Evolutionary conservation across 2,329 filamentous ascomycete species (phyloP).

Genomic region (Pezicula rhizophila): DNA sequence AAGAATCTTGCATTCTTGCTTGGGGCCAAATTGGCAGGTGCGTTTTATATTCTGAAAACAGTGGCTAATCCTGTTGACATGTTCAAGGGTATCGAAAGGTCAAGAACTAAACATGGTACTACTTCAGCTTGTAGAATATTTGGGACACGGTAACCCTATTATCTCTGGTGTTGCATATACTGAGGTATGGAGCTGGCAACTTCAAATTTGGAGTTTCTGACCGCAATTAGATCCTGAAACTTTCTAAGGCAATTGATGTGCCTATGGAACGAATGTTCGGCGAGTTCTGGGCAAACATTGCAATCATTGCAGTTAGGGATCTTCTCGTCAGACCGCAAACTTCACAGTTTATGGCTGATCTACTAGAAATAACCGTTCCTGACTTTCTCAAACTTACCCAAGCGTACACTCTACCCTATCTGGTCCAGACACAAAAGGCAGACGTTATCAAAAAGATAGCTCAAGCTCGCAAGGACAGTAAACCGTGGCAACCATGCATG

Average conservation of each 20-base stretch:
- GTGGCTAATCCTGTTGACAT: constrained; percentile 4
- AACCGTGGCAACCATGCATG: constrained; percentile 50
- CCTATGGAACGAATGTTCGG: constrained; percentile 66
- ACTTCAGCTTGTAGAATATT: constrained; percentile 75
- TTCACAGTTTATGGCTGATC: constrained; percentile 70
- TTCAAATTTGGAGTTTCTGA: background rate
- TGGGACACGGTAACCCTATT: constrained; percentile 76
- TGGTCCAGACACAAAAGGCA: constrained; percentile 71
- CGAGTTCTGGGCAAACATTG: constrained; percentile 84
- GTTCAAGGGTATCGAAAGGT: constrained; percentile 58
- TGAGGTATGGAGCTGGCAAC: constrained; percentile 51
- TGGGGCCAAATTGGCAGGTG: constrained; percentile 78
- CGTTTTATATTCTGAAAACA: constrained; percentile 14
- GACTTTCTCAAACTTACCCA: constrained; percentile 74
- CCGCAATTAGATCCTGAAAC: constrained; percentile 50
- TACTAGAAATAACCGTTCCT: constrained; percentile 69
- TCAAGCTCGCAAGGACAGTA: constrained; percentile 64
- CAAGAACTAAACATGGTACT: constrained; percentile 84
- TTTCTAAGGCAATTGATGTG: constrained; percentile 59
- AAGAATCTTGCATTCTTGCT: constrained; percentile 79
- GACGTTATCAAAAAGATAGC: constrained; percentile 80
- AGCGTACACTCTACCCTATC: constrained; percentile 74
- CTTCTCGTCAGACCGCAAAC: constrained; percentile 76
- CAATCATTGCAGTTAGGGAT: constrained; percentile 76
- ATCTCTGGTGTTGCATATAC: constrained; percentile 77